Conservation (phyloP, 2,329 filamentous ascomycete genomes). For the Fusarium newnesense region DNA sequence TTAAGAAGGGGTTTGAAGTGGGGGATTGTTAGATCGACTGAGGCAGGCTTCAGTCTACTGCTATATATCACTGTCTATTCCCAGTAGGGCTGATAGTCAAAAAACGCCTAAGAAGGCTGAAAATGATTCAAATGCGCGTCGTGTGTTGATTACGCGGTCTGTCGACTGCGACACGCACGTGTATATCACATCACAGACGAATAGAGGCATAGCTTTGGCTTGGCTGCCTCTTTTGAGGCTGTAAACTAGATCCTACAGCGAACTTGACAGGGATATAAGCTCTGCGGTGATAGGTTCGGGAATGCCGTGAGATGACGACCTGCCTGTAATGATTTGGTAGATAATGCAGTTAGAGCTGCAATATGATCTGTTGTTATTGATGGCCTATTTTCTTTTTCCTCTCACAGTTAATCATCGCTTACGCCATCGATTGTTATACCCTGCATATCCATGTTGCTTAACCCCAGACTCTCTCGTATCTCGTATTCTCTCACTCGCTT, state of each 20-base stretch:
- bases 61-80: slow-evolving; percentile 6
- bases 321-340: slow-evolving; percentile 1
- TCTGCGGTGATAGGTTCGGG: slow-evolving; percentile 2
- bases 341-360: neutral
- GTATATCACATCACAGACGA: slow-evolving; percentile 3
- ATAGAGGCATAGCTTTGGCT: slow-evolving; percentile 19
- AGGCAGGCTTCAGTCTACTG: neutral
- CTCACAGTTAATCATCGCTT: slow-evolving; percentile 18
- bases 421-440: slow-evolving; percentile 16
- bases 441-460: neutral
- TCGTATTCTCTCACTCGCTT: neutral
- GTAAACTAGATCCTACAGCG: neutral
- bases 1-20: neutral
- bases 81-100: slow-evolving; percentile 7
- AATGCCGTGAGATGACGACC: neutral
- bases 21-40: slow-evolving; percentile 5
- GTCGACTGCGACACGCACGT: slow-evolving; percentile 8
- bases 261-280: neutral
- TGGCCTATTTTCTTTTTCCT: neutral
- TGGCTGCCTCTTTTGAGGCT: slow-evolving; percentile 28
- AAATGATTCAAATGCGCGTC: slow-evolving; percentile 5
- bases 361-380: neutral
- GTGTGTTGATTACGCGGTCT: slow-evolving; percentile 28
- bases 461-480: neutral
- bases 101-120: slow-evolving; percentile 20